Evolutionary conservation across 2,329 filamentous ascomycete genomes (phyloP).

Genomic region (Colletotrichum filicis): DNA sequence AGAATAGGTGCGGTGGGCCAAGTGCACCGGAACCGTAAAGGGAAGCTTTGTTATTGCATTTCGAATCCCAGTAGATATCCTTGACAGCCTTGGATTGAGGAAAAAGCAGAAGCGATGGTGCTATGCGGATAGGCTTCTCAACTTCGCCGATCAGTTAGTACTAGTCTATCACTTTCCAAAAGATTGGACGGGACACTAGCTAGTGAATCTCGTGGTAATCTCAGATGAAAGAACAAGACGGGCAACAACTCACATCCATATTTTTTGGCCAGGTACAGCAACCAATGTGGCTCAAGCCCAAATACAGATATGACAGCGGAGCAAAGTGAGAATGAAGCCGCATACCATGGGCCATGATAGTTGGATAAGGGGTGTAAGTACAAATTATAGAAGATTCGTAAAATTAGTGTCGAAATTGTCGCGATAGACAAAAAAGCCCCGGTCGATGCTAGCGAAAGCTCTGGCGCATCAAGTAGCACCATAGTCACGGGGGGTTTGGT

Average conservation of each 20-base stretch:
- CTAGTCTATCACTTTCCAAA: neutral
- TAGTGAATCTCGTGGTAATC: neutral
- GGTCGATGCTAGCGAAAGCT: neutral
- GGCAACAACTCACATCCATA: constrained; percentile 12
- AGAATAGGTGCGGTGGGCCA: constrained; percentile 16
- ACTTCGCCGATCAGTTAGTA: neutral
- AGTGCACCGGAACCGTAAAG: constrained; percentile 14
- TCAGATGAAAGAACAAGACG: neutral
- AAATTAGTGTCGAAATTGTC: neutral
- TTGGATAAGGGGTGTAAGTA: constrained; percentile 11
- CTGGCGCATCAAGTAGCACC: neutral
- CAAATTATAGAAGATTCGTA: constrained; percentile 17
- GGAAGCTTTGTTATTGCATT: constrained; percentile 13
- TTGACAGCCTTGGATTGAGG: constrained; percentile 13
- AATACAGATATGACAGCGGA: constrained; percentile 2
- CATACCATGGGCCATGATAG: constrained; percentile 23
- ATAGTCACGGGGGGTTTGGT: neutral
- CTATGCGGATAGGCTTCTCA: constrained; percentile 18
- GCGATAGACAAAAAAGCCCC: neutral
- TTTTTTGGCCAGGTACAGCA: constrained; percentile 6
- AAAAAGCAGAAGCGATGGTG: constrained; percentile 13
- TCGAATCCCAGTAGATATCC: constrained; percentile 22
- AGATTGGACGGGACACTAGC: no score
- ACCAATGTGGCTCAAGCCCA: constrained; percentile 8
- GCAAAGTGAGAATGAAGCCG: constrained; percentile 7